These are phyloP conservation scores for Fusarium gaditjirri DNA, from an alignment of 2,329 filamentous ascomycete genomes.

Conservation along the genomic window DNA sequence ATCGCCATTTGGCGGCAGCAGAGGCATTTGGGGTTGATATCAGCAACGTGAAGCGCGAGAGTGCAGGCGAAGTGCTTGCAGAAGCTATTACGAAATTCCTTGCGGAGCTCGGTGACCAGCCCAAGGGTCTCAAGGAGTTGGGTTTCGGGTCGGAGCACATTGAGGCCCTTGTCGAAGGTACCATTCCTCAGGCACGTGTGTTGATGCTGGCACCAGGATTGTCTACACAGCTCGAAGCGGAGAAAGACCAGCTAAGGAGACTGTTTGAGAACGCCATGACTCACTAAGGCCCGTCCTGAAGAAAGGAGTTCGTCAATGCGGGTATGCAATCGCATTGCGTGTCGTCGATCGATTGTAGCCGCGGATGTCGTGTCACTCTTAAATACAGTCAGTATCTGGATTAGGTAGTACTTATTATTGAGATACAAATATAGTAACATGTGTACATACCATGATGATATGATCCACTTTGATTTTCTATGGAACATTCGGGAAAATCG, in stretches of 20 bases:
- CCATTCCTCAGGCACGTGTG: conserved; percentile 90
- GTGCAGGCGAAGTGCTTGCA: conserved; percentile 85
- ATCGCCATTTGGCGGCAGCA: conserved; percentile 88
- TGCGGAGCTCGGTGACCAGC: conserved; percentile 87
- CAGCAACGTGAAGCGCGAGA: conserved; percentile 86
- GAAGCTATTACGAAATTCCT: conserved; percentile 88
- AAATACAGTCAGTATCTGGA: conserved; percentile 11
- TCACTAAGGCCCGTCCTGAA: conserved; percentile 41
- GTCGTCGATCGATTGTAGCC: conserved; percentile 19
- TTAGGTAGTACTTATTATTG: background rate
- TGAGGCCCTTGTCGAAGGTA: conserved; percentile 89
- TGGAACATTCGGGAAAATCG: conserved; percentile 11
- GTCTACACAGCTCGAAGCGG: conserved; percentile 72
- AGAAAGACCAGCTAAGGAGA: conserved; percentile 75
- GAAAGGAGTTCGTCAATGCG: conserved; percentile 24
- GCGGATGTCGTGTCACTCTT: conserved; percentile 12
- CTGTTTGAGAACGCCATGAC: conserved; percentile 73
- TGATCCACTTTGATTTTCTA: conserved; percentile 10
- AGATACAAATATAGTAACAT: conserved; percentile 17
- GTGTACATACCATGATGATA: background rate
- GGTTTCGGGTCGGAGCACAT: conserved; percentile 83
- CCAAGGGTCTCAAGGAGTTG: conserved; percentile 82
- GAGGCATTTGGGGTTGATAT: conserved; percentile 93
- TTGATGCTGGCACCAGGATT: conserved; percentile 90
- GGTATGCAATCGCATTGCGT: conserved; percentile 27